Conservation (phyloP, 2,329 filamentous ascomycete species). For the Verticillium klebahnii region DNA sequence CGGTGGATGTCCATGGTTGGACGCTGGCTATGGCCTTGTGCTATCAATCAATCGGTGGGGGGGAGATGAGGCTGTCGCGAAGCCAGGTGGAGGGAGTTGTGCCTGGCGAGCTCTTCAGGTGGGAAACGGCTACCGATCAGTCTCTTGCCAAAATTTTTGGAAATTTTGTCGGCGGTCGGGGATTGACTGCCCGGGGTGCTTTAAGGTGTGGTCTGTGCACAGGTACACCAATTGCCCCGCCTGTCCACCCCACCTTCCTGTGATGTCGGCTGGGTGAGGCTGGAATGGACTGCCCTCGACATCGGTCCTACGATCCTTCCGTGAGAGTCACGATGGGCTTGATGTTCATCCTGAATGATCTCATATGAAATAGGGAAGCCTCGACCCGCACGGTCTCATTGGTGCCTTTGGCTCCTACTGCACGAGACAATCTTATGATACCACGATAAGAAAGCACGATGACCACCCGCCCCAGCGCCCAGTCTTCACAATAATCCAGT, state of each 20-base stretch:
- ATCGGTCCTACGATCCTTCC: too few species aligned
- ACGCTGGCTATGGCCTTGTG: neutral
- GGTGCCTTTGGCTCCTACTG: too few species aligned
- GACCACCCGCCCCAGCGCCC: too few species aligned
- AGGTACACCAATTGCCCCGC: conserved; percentile 14
- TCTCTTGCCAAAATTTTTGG: conserved; percentile 3
- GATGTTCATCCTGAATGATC: too few species aligned
- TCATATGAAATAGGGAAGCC: too few species aligned
- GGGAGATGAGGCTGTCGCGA: neutral
- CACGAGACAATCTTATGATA: too few species aligned
- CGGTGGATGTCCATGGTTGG: conserved; percentile 86
- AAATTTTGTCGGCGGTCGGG: conserved; percentile 18
- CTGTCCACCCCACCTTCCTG: neutral
- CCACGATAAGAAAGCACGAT: too few species aligned
- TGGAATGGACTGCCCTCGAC: too few species aligned
- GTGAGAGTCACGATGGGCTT: too few species aligned
- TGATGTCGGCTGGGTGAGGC: neutral
- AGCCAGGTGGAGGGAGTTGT: neutral
- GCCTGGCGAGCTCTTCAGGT: neutral
- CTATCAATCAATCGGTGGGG: neutral
- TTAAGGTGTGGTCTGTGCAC: conserved; percentile 26
- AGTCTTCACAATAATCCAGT: too few species aligned
- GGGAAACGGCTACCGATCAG: neutral
- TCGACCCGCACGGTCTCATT: too few species aligned
- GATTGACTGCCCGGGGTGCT: conserved; percentile 6